Conservation (phyloP, 2,329 filamentous ascomycete genomes). For the Neurospora crassa region DNA sequence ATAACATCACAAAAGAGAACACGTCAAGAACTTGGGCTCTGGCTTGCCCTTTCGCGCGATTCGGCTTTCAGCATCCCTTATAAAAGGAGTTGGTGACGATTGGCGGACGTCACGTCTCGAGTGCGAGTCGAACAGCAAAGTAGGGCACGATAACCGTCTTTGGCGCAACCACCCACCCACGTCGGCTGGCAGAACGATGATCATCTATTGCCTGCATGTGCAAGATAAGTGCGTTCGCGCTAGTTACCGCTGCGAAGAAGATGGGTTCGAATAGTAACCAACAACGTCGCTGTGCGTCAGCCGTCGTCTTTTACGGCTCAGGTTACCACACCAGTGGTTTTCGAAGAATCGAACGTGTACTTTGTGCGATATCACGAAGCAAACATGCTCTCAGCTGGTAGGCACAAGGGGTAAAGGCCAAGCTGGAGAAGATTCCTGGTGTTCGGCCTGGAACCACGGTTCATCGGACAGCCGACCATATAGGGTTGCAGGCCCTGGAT, state of each 20-base stretch:
- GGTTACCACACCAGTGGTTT: not conserved
- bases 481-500: slow-evolving; percentile 15
- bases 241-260: not conserved
- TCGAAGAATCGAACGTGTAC: not conserved
- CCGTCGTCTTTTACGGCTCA: not conserved
- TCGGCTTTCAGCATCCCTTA: not conserved
- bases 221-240: not conserved
- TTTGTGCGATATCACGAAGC: not conserved
- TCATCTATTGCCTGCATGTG: not conserved
- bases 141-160: not conserved
- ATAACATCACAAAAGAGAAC: not conserved
- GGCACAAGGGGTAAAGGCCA: not conserved
- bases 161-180: not conserved
- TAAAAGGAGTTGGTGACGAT: not conserved
- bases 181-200: not conserved
- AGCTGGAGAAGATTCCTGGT: not conserved
- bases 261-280: not conserved
- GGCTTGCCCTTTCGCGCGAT: not conserved
- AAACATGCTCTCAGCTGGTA: not conserved
- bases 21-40: not conserved
- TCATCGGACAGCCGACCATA: slow-evolving; percentile 5
- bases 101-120: not conserved
- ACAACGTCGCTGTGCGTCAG: not conserved
- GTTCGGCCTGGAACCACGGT: not conserved
- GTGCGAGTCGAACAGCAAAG: not conserved